Evolutionary conservation across 139 green algal species (phyloP).

Genomic region (Picochlorum sp.): DNA sequence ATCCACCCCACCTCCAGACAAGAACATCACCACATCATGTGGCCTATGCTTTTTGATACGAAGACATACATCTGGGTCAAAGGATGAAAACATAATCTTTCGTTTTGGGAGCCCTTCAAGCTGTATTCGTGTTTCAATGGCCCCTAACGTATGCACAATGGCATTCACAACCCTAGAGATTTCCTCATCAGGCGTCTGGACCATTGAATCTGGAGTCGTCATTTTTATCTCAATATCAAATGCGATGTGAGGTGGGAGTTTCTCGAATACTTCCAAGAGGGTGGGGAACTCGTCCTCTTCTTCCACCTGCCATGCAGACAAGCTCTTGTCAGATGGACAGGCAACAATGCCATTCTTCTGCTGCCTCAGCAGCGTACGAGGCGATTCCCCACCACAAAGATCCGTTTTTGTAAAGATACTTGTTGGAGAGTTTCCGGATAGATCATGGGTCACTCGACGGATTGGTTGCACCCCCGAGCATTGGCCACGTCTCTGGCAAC

Average conservation of each 20-base stretch:
- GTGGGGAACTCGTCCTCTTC: constrained; percentile 68
- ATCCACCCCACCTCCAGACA: constrained; percentile 51
- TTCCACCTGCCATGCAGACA: constrained; percentile 15
- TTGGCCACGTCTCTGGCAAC: not conserved
- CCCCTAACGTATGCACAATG: constrained; percentile 21
- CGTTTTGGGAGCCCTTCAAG: not conserved
- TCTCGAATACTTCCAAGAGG: constrained; percentile 42
- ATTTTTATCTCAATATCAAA: constrained; percentile 90
- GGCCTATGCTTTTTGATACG: constrained; percentile 33
- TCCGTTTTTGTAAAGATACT: not conserved
- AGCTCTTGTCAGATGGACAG: constrained; percentile 10
- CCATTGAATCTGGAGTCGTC: constrained; percentile 42
- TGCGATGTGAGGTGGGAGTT: constrained; percentile 44
- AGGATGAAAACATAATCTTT: constrained; percentile 63
- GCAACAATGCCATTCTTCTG: constrained; percentile 10
- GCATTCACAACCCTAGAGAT: constrained; percentile 43
- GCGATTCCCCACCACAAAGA: not conserved
- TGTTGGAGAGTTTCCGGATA: not conserved
- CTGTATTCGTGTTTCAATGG: constrained; percentile 2
- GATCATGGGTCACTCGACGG: constrained; percentile 4
- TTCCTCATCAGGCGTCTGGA: constrained; percentile 43
- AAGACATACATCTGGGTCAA: constrained; percentile 76
- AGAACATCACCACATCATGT: constrained; percentile 61
- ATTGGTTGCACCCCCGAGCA: not conserved
- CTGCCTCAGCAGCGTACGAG: constrained; percentile 19